Conservation (phyloP, 345 rosid species). For the Rhodamnia argentea region DNA sequence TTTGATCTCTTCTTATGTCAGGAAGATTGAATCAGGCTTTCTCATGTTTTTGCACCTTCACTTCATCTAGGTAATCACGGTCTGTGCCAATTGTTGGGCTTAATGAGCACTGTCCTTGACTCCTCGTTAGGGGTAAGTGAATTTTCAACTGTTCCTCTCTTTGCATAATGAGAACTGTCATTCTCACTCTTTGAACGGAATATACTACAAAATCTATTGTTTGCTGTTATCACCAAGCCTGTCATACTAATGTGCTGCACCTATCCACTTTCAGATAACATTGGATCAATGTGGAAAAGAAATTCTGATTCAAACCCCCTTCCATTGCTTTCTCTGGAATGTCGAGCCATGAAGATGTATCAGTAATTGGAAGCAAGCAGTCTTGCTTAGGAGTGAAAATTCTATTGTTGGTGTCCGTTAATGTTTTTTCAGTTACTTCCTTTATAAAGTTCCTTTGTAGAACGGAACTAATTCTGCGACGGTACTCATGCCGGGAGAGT, state of each 20-base stretch:
- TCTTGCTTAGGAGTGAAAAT: neutral
- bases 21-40: neutral
- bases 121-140: neutral
- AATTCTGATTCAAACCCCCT: neutral
- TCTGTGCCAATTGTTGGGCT: neutral
- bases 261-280: neutral
- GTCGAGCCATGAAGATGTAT: neutral
- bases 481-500: fast-evolving
- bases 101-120: neutral
- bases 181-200: neutral
- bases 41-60: neutral
- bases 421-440: neutral
- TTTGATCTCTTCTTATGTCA: neutral
- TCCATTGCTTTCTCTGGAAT: neutral
- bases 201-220: neutral
- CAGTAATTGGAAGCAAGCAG: neutral
- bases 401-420: neutral
- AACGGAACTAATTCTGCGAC: neutral
- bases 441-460: neutral
- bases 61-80: neutral
- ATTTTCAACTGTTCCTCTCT: neutral
- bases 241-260: neutral
- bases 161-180: neutral
- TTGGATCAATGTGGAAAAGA: neutral
- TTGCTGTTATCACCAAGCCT: neutral